These are phyloP conservation scores for Lycium ferocissimum DNA, from an alignment of 257 asterid genomes.

Conservation along the genomic window DNA sequence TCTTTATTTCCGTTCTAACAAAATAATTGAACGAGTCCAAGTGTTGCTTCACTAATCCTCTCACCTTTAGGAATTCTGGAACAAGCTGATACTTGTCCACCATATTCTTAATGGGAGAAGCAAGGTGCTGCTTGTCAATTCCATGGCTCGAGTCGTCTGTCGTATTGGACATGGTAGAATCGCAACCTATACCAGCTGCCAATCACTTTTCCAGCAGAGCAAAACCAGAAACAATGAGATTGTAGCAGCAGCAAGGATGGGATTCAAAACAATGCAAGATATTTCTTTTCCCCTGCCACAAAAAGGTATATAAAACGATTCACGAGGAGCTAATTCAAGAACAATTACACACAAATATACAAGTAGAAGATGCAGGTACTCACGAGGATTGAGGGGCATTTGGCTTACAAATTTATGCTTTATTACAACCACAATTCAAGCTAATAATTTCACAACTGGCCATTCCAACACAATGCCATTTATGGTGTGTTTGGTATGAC, in stretches of 20 bases:
- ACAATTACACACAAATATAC: background rate
- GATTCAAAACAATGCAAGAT: background rate
- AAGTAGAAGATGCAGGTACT: slow-evolving; percentile 6
- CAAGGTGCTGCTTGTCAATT: slow-evolving; percentile 63
- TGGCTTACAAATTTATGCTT: background rate
- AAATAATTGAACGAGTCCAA: slow-evolving; percentile 90
- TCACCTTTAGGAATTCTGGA: slow-evolving; percentile 88
- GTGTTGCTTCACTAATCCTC: slow-evolving; percentile 94
- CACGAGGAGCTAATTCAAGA: background rate
- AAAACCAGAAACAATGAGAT: background rate
- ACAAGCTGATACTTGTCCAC: slow-evolving; percentile 81
- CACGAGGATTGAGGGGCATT: background rate
- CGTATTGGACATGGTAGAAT: slow-evolving; percentile 19
- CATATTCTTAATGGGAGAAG: slow-evolving; percentile 66
- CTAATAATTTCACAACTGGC: background rate
- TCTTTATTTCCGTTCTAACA: slow-evolving; percentile 62
- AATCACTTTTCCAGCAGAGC: background rate
- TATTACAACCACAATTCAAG: background rate
- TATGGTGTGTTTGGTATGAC: no score
- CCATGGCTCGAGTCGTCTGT: slow-evolving; percentile 22
- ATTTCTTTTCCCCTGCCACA: slow-evolving; percentile 2
- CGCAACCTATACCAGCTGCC: background rate
- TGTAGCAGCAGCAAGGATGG: background rate
- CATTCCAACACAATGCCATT: background rate
- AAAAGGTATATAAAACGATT: background rate